phyloP scores from a whole-genome alignment of 1,284 basidiomycete genomes.

The Takashimella tepidaria region DNA sequence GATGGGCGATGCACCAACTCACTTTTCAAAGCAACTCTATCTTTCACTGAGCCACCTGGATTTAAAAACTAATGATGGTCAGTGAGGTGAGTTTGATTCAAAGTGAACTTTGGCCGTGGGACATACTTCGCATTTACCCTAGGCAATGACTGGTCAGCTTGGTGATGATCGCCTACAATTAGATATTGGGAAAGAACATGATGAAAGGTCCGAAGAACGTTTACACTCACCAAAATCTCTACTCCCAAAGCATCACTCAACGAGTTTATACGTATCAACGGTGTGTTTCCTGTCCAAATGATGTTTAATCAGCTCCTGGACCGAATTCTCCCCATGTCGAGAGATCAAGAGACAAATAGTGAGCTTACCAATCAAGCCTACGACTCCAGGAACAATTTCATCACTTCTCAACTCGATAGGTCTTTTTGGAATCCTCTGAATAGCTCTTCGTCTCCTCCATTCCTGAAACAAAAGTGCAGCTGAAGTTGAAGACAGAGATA shows the following conservation, averaged over 20 bases:
- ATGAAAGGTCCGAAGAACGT: neutral
- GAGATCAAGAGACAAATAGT: no score
- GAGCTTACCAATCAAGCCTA: slow-evolving; percentile 70
- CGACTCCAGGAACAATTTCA: slow-evolving; percentile 63
- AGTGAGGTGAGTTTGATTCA: no score
- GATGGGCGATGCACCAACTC: no score
- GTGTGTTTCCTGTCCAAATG: slow-evolving; percentile 60
- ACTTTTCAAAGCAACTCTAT: slow-evolving; percentile 90
- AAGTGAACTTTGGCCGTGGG: no score
- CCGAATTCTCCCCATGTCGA: neutral
- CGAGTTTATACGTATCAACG: slow-evolving; percentile 83
- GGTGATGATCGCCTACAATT: neutral
- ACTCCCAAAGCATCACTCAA: slow-evolving; percentile 85
- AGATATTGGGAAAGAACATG: no score
- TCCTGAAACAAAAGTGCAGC: slow-evolving; percentile 55
- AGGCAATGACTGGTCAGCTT: neutral
- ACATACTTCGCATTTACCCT: neutral
- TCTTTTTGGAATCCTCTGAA: slow-evolving; percentile 50
- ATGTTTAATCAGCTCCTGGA: neutral
- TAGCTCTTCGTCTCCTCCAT: slow-evolving; percentile 49
- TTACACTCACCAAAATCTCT: slow-evolving; percentile 64
- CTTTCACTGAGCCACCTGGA: slow-evolving; percentile 96
- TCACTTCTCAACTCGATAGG: slow-evolving; percentile 72
- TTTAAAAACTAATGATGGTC: slow-evolving; percentile 94
- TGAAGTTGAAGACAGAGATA: slow-evolving; percentile 62